phyloP scores from a whole-genome alignment of 208 protist genomes.

The Leishmania gerbilli region DNA sequence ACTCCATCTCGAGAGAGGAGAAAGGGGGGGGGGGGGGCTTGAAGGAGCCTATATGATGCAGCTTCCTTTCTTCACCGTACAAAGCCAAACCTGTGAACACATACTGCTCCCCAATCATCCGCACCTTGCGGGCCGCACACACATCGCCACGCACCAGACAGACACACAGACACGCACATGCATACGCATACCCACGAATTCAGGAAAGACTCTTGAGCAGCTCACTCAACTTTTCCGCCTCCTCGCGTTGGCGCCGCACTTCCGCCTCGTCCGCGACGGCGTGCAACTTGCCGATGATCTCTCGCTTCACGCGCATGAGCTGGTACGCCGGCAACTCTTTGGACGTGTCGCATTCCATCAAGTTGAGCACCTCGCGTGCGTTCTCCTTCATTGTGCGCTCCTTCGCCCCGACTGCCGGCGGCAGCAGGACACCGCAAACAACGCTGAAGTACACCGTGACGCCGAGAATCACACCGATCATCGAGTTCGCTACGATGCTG shows the following conservation, averaged over 20 bases:
- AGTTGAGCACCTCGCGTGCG: slow-evolving; percentile 52
- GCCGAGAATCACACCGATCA: slow-evolving; percentile 63
- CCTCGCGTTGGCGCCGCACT: slow-evolving; percentile 61
- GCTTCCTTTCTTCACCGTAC: too few relatives aligned
- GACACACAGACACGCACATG: too few relatives aligned
- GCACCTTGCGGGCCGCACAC: too few relatives aligned
- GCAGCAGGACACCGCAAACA: slow-evolving; percentile 39
- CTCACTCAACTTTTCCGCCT: slow-evolving; percentile 52
- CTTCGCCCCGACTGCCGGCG: slow-evolving; percentile 31
- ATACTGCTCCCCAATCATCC: too few relatives aligned
- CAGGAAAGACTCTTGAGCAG: slow-evolving; percentile 25
- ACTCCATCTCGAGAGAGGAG: neutral
- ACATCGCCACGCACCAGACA: neutral
- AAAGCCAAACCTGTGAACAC: too few relatives aligned
- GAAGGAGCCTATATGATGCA: too few relatives aligned
- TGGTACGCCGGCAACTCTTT: slow-evolving; percentile 77
- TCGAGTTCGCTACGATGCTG: slow-evolving; percentile 55
- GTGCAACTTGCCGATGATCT: slow-evolving; percentile 76
- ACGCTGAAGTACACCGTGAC: slow-evolving; percentile 65
- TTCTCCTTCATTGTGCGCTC: slow-evolving; percentile 66
- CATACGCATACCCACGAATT: neutral
- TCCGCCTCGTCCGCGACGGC: slow-evolving; percentile 66
- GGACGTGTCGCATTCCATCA: slow-evolving; percentile 65
- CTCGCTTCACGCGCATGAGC: slow-evolving; percentile 70
- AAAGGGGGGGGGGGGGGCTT: too few relatives aligned